These are phyloP conservation scores for Metarhizium anisopliae DNA, from an alignment of 2,329 filamentous ascomycete genomes.

Conservation along the genomic window DNA sequence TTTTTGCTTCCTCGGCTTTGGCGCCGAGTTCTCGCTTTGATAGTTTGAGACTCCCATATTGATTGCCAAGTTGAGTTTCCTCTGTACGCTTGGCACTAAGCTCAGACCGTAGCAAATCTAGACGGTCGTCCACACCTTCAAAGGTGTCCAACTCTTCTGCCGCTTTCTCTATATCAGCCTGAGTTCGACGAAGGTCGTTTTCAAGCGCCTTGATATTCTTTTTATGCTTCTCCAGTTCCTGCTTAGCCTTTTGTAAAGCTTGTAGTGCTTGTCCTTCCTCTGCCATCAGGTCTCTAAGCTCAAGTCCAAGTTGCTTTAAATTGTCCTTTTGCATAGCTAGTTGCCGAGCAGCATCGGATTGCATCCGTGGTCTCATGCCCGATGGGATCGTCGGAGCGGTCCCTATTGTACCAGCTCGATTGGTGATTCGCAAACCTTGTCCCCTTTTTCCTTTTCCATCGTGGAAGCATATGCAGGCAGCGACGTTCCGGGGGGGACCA, in stretches of 20 bases:
- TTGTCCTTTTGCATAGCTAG: slow-evolving; percentile 43
- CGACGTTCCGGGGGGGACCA: slow-evolving; percentile 58
- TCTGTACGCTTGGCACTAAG: slow-evolving; percentile 46
- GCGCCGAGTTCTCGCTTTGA: slow-evolving; percentile 39
- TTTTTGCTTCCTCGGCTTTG: slow-evolving; percentile 31
- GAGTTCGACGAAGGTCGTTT: slow-evolving; percentile 46
- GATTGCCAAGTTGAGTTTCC: slow-evolving; percentile 39
- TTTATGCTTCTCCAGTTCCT: slow-evolving; percentile 35
- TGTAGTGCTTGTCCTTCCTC: slow-evolving; percentile 38
- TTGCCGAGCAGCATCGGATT: slow-evolving; percentile 63
- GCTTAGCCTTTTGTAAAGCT: slow-evolving; percentile 37
- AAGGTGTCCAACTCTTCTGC: slow-evolving; percentile 55
- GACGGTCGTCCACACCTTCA: slow-evolving; percentile 58
- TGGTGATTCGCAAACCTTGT: slow-evolving; percentile 50
- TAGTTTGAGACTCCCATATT: slow-evolving; percentile 44
- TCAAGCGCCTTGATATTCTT: slow-evolving; percentile 32
- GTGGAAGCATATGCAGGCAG: slow-evolving; percentile 60
- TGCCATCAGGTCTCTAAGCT: slow-evolving; percentile 43
- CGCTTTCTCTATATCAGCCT: slow-evolving; percentile 43
- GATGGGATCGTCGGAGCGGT: slow-evolving; percentile 37
- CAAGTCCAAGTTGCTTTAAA: slow-evolving; percentile 43
- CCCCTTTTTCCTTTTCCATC: slow-evolving; percentile 45
- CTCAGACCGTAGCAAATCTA: slow-evolving; percentile 49
- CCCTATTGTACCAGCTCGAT: slow-evolving; percentile 29
- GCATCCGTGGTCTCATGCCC: slow-evolving; percentile 59